Percentiles rank a stretch among this genome's conserved stretches.
Conservation (phyloP, 176 grass and related monocot genomes). For the Dendrocalamus sinicus region DNA sequence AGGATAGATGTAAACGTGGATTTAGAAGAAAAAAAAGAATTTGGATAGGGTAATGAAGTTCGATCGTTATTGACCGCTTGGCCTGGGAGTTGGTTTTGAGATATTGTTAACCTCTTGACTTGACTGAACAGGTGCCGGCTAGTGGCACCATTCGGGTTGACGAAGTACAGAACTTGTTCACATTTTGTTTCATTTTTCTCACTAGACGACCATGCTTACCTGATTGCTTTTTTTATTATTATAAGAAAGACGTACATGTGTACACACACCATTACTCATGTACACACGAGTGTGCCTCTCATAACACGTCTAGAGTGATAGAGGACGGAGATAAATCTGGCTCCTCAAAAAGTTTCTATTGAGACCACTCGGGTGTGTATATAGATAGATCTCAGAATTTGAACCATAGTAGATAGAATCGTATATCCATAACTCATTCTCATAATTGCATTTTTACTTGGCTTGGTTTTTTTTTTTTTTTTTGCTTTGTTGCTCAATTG, state of each 20-base stretch:
- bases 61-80: background rate
- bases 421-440: no score
- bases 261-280: no score
- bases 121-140: background rate
- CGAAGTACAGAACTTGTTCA: background rate
- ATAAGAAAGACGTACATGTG: no score
- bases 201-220: background rate
- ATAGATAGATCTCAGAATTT: no score
- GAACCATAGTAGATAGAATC: no score
- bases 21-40: background rate
- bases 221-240: background rate
- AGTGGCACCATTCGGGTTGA: background rate
- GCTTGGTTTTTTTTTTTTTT: background rate
- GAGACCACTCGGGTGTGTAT: no score
- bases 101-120: background rate
- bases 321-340: no score
- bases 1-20: background rate
- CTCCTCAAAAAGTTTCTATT: no score
- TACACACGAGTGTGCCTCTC: no score
- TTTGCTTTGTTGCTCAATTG: no score
- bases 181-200: background rate
- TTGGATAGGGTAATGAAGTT: background rate
- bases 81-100: background rate
- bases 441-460: no score
- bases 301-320: no score